Conservation (phyloP, 179 eudicot genomes). For the Heliamphora pulchella region DNA sequence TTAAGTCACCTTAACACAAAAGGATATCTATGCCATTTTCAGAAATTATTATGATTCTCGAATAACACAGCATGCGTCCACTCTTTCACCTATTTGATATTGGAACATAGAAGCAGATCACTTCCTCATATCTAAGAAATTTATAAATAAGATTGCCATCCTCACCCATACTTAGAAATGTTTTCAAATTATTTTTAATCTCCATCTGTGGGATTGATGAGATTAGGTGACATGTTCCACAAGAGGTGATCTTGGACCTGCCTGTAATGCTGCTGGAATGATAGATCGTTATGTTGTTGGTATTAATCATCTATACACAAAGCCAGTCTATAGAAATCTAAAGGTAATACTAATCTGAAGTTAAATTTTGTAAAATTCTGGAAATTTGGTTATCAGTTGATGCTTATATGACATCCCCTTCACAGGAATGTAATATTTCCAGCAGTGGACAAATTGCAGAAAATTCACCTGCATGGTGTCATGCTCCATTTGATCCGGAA, state of each 20-base stretch:
- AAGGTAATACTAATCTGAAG: slow-evolving; percentile 40
- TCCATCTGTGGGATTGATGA: neutral
- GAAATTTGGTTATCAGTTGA: slow-evolving; percentile 9
- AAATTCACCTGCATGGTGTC: slow-evolving; percentile 74
- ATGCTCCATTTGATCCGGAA: slow-evolving; percentile 90
- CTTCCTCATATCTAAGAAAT: neutral
- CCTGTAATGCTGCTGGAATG: slow-evolving; percentile 84
- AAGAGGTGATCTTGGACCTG: slow-evolving; percentile 82
- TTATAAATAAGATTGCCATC: neutral
- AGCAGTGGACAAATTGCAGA: slow-evolving; percentile 38
- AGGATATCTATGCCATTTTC: neutral
- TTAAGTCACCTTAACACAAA: neutral
- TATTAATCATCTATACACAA: slow-evolving; percentile 56
- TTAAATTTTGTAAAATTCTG: neutral
- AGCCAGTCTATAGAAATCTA: slow-evolving; percentile 59
- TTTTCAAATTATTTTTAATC: neutral
- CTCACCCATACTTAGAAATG: neutral
- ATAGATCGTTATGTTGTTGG: slow-evolving; percentile 80
- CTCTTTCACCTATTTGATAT: neutral
- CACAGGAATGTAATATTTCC: slow-evolving; percentile 59
- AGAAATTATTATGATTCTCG: neutral
- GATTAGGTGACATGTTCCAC: slow-evolving; percentile 60
- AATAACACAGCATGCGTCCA: neutral
- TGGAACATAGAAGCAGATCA: neutral
- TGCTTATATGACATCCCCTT: neutral